A percentile compares a stretch with the other conserved stretches of the same genome.
Conservation (phyloP, 169 alveolate species). For the Miamiensis avidus region DNA sequence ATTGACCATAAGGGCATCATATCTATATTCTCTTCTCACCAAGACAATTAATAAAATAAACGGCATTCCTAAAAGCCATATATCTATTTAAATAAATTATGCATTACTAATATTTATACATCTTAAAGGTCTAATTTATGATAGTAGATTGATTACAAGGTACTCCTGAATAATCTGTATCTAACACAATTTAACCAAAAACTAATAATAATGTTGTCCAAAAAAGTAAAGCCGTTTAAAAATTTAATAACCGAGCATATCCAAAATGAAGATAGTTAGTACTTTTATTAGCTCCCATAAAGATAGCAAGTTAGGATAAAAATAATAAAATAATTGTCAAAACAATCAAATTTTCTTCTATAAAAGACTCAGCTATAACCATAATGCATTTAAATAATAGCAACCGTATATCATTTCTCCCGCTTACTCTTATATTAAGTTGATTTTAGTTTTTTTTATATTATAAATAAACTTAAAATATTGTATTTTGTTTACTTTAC, state of each 20-base stretch:
- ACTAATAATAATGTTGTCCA: constrained; percentile 44
- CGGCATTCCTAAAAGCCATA: constrained; percentile 45
- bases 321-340: constrained; percentile 29
- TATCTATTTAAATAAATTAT: background rate
- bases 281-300: constrained; percentile 34
- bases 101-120: too few species aligned
- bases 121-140: background rate
- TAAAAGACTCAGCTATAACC: constrained; percentile 23
- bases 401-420: constrained; percentile 43
- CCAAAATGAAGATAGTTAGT: constrained; percentile 23
- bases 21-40: constrained; percentile 44
- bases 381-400: constrained; percentile 26
- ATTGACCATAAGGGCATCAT: constrained; percentile 46
- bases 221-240: constrained; percentile 35
- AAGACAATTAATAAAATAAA: constrained; percentile 38
- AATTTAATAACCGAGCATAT: constrained; percentile 23
- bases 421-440: constrained; percentile 2
- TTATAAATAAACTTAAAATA: background rate
- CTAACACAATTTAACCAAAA: constrained; percentile 36
- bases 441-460: too few species aligned
- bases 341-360: constrained; percentile 21
- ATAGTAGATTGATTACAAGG: background rate
- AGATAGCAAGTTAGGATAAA: constrained; percentile 11
- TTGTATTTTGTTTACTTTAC: constrained; percentile 4
- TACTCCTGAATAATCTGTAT: constrained; percentile 39